Percentiles rank a stretch among this genome's conserved stretches.
Conservation (phyloP, 2,329 filamentous ascomycete genomes). For the Aspergillus quadricinctus region DNA sequence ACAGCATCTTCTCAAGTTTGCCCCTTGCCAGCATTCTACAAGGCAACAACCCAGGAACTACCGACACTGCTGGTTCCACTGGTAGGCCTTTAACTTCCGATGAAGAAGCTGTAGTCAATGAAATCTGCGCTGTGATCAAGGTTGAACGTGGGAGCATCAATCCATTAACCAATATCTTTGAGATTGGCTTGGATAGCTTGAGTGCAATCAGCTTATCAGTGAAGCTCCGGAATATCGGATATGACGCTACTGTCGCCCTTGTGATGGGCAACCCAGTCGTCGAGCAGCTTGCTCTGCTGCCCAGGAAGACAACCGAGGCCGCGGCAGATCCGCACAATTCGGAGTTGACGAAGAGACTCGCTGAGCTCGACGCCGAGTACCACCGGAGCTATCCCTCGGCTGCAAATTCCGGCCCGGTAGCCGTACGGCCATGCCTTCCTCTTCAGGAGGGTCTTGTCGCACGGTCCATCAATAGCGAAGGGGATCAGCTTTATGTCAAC, state of each 20-base stretch:
- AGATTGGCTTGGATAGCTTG: constrained; percentile 37
- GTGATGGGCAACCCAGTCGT: constrained; percentile 32
- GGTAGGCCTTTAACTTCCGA: constrained; percentile 18
- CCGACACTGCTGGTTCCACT: neutral
- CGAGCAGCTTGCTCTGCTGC: constrained; percentile 29
- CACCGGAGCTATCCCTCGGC: constrained; percentile 6
- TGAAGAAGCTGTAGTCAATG: constrained; percentile 21
- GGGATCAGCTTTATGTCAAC: constrained; percentile 35
- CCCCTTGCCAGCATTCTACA: constrained; percentile 21
- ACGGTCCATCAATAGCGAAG: constrained; percentile 30
- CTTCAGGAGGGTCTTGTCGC: constrained; percentile 35
- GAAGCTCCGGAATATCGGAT: constrained; percentile 30
- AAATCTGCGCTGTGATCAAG: constrained; percentile 20
- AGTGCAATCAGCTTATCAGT: constrained; percentile 35
- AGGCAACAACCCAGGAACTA: constrained; percentile 8
- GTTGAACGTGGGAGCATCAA: constrained; percentile 15
- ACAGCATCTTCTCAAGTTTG: constrained; percentile 23
- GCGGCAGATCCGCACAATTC: neutral
- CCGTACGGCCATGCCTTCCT: constrained; percentile 26
- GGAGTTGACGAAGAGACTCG: constrained; percentile 8
- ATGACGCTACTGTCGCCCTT: constrained; percentile 29
- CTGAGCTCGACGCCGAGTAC: constrained; percentile 19
- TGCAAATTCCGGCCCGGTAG: neutral
- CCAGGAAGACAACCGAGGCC: constrained; percentile 7
- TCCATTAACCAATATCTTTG: constrained; percentile 31